Evolutionary conservation across 2,329 filamentous ascomycete species (phyloP), one percentile per base, ranked within the genome.

Genomic region (Penicillium sp.): DNA sequence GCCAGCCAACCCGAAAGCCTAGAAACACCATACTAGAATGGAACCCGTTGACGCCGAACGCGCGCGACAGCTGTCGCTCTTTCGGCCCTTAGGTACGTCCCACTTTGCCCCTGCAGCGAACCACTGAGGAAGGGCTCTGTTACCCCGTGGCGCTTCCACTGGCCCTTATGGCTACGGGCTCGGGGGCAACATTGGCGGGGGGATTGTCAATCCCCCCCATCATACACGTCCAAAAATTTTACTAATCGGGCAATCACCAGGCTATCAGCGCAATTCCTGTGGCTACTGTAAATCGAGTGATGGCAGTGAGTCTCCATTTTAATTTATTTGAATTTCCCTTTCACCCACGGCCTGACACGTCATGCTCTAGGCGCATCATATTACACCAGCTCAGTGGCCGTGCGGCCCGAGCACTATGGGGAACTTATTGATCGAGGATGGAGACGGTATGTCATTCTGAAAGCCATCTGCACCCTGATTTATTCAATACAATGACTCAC

Each of bases 221-320:
- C 50, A 47, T 42, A 22, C 27, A 45, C 31, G 19, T 22, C 39
- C 47, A 26, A 19, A 49, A 47, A 52, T 56, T 44, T 37, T 35
- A 21, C 44, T 42, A 47, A 47, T 49, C 55, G 14, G 42, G 42
- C 10, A 50, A 54, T 46, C n/a, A 45, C 10, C 47, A 47, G 48
- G 78, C 56, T 80, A 80, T 66, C 77, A 80, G 64, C 73, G 74
- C 50, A 79, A 76, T 58, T 72, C 72, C 14, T 81, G 79, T 65
- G 79, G 79, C 54, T 81, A 81, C 67, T 81, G 79, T 70, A 78
- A 79, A 68, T 76, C 72, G 45, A 68, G 72, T 22, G 62, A 74
- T 63, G 76, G 77, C 61, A 78, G 79, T 81, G 62, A 72, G 78
- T 77, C 61, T 56, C n/a, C 26, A 26, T 26, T 31, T 52, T 49